Evolutionary conservation across 306 rosid genomes (phyloP), one percentile per base, ranked within the genome.

Genomic region (Betula pendula): DNA sequence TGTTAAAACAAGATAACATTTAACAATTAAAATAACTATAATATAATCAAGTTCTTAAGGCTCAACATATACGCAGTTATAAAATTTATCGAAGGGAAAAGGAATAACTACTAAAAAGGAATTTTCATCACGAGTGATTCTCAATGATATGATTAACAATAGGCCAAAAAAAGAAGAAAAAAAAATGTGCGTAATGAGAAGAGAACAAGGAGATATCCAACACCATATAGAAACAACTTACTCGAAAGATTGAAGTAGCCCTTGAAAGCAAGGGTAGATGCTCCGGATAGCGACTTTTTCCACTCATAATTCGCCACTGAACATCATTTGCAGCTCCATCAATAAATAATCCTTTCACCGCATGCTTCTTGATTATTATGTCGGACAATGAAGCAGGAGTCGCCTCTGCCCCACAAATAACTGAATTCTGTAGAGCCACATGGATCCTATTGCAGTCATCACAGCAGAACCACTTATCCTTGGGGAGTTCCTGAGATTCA

Each of bases 391-490:
- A 75, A 82, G 80, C 73, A 56, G 96, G 94, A 76, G 92, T 82
- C 47, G 24, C 53, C 77, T 88, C 92, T 22, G 96, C 88, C 80
- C 97, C 99, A 65, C 80, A 77, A 51, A 84, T 82, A 79, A 92
- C 93, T 71, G 88, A 85, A 83, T 80, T 88, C 83, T 85, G 90
- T 24, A 96, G 83, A 31, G 91, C 90, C 71, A 75, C 82, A 74
- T 92, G 88, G 85, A 96, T 92, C 82, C 85, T 83, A 75, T 82
- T 87, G 85, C 99, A 96, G 76, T 96, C 93, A 17, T 81, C 90
- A 75, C 98, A 87, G 81, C 99, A 96, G 82, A 96, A 96, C 99
- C 99, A 96, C 89, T 96, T 96, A 75, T 96, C 97, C 87, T 87
- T 96, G 40, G 99, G 99, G 51, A 96, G 92, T 82, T 91, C 99